A percentile compares a stretch with the other conserved stretches of the same genome.
Conservation (phyloP, 257 asterid genomes). For the Solanum sitiens region DNA sequence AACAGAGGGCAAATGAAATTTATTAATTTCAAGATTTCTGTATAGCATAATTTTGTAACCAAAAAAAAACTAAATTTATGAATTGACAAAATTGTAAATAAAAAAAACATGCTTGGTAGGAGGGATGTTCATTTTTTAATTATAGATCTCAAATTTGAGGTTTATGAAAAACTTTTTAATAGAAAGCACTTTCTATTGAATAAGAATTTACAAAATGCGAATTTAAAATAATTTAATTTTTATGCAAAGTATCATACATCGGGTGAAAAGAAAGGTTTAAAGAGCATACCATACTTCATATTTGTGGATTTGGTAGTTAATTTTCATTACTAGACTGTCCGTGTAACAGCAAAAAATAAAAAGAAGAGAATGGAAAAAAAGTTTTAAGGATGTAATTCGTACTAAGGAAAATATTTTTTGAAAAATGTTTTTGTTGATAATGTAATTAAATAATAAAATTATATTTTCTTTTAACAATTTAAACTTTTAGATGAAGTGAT, state of each 20-base stretch:
- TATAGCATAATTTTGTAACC: not conserved
- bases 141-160: too few species aligned
- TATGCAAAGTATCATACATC: too few species aligned
- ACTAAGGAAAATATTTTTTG: accelerated
- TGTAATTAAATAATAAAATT: not conserved
- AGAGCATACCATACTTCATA: not conserved
- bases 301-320: not conserved
- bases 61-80: not conserved
- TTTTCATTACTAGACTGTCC: not conserved
- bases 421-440: too few species aligned
- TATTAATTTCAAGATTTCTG: not conserved
- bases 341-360: not conserved
- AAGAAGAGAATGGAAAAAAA: not conserved
- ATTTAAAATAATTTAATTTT: too few species aligned
- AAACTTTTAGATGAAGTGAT: too few species aligned
- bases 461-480: too few species aligned
- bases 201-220: too few species aligned
- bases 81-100: not conserved
- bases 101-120: not conserved
- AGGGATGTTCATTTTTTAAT: too few species aligned
- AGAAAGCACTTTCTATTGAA: too few species aligned
- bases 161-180: too few species aligned
- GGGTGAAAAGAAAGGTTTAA: too few species aligned
- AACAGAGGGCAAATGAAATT: not conserved
- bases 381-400: too few species aligned